phyloP scores from a whole-genome alignment of 1,284 basidiomycete species.

The Calocybe gambosa region DNA sequence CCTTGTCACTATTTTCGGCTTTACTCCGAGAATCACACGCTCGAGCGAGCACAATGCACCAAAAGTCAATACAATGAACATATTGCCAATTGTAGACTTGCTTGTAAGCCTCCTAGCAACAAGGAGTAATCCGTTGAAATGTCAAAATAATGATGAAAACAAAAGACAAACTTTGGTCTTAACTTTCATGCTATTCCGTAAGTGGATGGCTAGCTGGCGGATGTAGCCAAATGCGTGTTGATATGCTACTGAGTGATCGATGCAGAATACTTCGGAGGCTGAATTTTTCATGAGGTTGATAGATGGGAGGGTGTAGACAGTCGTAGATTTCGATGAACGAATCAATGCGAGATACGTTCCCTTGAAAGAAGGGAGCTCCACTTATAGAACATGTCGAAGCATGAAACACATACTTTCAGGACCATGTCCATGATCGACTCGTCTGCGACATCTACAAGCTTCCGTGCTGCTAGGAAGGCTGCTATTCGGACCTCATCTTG shows the following conservation, averaged over 20 bases:
- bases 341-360: conserved; percentile 84
- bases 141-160: conserved; percentile 7
- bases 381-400: not conserved
- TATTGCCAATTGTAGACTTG: conserved; percentile 99
- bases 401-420: conserved; percentile 60
- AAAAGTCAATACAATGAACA: conserved; percentile 94
- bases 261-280: conserved; percentile 85
- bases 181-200: conserved; percentile 88
- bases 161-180: conserved; percentile 60
- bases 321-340: conserved; percentile 79
- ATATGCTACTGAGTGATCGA: conserved; percentile 74
- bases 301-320: conserved; percentile 82
- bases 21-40: conserved; percentile 65
- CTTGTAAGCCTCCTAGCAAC: conserved; percentile 73
- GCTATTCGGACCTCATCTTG: conserved; percentile 83
- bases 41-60: conserved; percentile 84
- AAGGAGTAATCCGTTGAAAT: conserved; percentile 4
- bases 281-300: conserved; percentile 99
- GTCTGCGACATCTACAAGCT: conserved; percentile 76
- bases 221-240: conserved; percentile 98
- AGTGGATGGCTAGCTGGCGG: conserved; percentile 90
- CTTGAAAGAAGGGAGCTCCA: conserved; percentile 31
- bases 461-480: conserved; percentile 83
- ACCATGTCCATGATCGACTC: conserved; percentile 81
- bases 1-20: conserved; percentile 45